A percentile compares a stretch with the other conserved stretches of the same genome.
Evolutionary conservation across 257 asterid species (phyloP).

Genomic region (Solanum ossicruentum): DNA sequence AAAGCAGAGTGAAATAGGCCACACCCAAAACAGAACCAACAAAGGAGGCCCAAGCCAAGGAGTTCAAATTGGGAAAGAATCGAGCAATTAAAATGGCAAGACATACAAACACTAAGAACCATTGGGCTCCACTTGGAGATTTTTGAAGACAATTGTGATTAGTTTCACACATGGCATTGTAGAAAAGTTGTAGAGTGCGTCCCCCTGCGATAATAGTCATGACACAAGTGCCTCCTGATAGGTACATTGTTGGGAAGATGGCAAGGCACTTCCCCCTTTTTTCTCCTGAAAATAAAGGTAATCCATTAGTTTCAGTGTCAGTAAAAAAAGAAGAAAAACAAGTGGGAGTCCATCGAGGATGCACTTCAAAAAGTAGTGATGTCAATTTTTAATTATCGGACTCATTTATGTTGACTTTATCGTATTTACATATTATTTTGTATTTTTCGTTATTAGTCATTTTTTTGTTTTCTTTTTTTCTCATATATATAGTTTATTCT

Average conservation of each 20-base stretch:
- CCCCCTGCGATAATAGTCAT: slow-evolving; percentile 47
- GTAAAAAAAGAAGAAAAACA: not conserved
- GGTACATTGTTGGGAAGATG: slow-evolving; percentile 55
- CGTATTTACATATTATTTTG: too few relatives aligned
- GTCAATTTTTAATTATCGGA: not conserved
- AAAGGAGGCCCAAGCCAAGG: slow-evolving; percentile 25
- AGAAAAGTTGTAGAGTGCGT: slow-evolving; percentile 21
- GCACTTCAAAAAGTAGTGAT: not conserved
- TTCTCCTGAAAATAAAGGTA: slow-evolving; percentile 22
- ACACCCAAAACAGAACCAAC: slow-evolving; percentile 43
- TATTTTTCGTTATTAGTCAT: too few relatives aligned
- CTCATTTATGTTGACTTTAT: too few relatives aligned
- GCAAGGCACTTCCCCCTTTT: slow-evolving; percentile 47
- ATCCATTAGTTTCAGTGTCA: not conserved
- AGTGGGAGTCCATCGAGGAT: not conserved
- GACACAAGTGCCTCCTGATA: slow-evolving; percentile 52
- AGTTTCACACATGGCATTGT: slow-evolving; percentile 9
- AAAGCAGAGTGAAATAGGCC: slow-evolving; percentile 21
- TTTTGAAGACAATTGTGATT: slow-evolving; percentile 2
- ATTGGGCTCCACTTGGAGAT: slow-evolving; percentile 23
- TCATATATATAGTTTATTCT: too few relatives aligned
- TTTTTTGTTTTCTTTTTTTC: too few relatives aligned
- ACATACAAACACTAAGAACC: slow-evolving; percentile 49
- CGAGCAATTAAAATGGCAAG: slow-evolving; percentile 34
- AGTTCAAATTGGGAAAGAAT: slow-evolving; percentile 49